phyloP scores from a whole-genome alignment of 148 eudicot genomes.

The Heliamphora exappendiculata region DNA sequence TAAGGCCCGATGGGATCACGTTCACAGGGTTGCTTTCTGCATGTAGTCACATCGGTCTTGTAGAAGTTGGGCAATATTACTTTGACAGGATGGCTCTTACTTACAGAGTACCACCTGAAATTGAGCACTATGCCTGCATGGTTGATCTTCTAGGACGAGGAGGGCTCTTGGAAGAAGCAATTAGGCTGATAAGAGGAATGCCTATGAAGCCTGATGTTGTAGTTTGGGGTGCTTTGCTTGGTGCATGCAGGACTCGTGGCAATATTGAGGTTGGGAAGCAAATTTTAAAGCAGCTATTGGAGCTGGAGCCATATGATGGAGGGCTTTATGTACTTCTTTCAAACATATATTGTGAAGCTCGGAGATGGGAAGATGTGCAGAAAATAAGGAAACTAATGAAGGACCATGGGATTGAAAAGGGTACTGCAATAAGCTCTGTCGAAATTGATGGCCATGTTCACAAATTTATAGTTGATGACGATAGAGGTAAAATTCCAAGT shows the following conservation, averaged over 20 bases:
- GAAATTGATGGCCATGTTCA: constrained; percentile 20
- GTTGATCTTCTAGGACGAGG: constrained; percentile 34
- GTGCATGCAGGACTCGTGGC: constrained; percentile 29
- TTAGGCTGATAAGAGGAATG: constrained; percentile 27
- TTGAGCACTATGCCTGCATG: constrained; percentile 45
- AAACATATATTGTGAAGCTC: constrained; percentile 33
- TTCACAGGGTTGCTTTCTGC: constrained; percentile 37
- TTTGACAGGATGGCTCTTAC: constrained; percentile 20
- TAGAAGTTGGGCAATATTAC: constrained; percentile 24
- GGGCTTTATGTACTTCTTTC: constrained; percentile 35
- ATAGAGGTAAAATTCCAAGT: constrained; percentile 13
- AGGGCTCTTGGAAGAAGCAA: constrained; percentile 31
- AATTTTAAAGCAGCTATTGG: constrained; percentile 29
- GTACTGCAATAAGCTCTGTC: constrained; percentile 25
- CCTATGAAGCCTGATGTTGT: constrained; percentile 31
- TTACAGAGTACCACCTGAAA: constrained; percentile 19
- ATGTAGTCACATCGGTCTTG: constrained; percentile 36
- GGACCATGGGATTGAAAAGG: constrained; percentile 24
- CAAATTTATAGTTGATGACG: constrained; percentile 29
- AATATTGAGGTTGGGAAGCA: constrained; percentile 23
- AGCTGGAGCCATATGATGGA: constrained; percentile 20
- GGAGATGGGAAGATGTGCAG: constrained; percentile 34
- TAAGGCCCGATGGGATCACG: constrained; percentile 33
- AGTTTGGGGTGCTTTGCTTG: constrained; percentile 36
- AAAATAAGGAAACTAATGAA: constrained; percentile 33